Conservation (phyloP, 768 basidiomycete genomes). For the Hypholoma fasciculare region DNA sequence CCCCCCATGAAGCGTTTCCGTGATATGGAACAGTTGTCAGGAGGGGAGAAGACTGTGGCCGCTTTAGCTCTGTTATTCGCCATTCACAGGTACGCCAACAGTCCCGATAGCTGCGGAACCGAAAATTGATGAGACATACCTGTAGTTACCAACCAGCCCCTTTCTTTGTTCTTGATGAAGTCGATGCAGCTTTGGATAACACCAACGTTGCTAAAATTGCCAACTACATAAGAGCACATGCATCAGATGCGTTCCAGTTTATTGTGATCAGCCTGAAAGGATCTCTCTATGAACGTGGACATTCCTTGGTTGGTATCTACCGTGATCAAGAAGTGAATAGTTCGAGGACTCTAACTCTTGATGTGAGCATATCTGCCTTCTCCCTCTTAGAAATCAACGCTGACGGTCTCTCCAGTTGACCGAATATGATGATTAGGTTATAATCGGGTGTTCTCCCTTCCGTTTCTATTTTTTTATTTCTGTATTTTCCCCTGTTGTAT, state of each 20-base stretch:
- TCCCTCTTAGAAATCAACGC: background rate
- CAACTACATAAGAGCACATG: slow-evolving; percentile 85
- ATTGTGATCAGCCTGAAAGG: slow-evolving; percentile 97
- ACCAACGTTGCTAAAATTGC: slow-evolving; percentile 98
- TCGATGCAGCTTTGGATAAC: slow-evolving; percentile 96
- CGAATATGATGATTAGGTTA: slow-evolving; percentile 55
- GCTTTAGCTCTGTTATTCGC: slow-evolving; percentile 96
- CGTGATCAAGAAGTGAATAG: slow-evolving; percentile 94
- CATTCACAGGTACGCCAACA: slow-evolving; percentile 75
- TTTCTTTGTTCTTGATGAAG: slow-evolving; percentile 98
- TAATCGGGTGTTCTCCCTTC: background rate
- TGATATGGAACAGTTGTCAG: slow-evolving; percentile 98
- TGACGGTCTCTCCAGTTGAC: slow-evolving; percentile 41
- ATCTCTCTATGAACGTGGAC: slow-evolving; percentile 86
- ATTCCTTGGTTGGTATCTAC: slow-evolving; percentile 92
- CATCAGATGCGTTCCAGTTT: slow-evolving; percentile 88
- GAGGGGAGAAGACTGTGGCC: slow-evolving; percentile 98
- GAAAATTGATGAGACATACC: background rate
- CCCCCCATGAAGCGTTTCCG: slow-evolving; percentile 99
- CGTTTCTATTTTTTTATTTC: background rate
- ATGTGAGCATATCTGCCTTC: slow-evolving; percentile 51
- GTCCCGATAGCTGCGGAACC: background rate
- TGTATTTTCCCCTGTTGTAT: slow-evolving; percentile 6
- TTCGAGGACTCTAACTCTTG: slow-evolving; percentile 87
- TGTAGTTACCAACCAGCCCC: slow-evolving; percentile 91